phyloP scores from a whole-genome alignment of 2,329 filamentous ascomycete genomes.

The Alternaria ventricosa region DNA sequence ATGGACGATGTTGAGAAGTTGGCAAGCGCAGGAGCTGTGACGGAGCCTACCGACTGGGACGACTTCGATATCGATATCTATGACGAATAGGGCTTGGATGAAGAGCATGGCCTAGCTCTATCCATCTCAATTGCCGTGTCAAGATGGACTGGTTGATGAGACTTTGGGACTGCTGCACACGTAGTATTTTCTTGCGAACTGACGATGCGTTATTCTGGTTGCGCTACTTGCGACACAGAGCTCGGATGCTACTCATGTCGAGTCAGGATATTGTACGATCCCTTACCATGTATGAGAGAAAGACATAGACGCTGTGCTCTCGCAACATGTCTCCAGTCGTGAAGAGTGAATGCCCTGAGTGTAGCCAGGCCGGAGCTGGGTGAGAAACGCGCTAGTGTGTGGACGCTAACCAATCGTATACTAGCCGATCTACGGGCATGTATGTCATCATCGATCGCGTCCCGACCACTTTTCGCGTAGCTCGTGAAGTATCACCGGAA shows the following conservation, averaged over 20 bases:
- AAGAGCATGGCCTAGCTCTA: background rate
- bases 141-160: background rate
- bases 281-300: background rate
- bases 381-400: background rate
- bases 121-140: background rate
- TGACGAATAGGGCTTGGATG: background rate
- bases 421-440: constrained; percentile 30
- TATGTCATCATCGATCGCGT: constrained; percentile 44
- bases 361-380: background rate
- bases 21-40: background rate
- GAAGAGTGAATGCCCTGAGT: background rate
- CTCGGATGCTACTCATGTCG: background rate
- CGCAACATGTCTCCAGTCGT: background rate
- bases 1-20: background rate
- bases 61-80: constrained; percentile 2
- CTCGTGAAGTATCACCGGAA: background rate
- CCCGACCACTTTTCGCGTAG: constrained; percentile 11
- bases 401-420: background rate
- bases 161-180: background rate
- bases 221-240: background rate
- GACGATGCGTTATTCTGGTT: background rate
- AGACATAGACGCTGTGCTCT: background rate
- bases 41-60: background rate
- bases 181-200: background rate
- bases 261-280: background rate